Base-by-base conservation (phyloP, 2,329 filamentous ascomycete species). In the Fusarium coicis region DNA sequence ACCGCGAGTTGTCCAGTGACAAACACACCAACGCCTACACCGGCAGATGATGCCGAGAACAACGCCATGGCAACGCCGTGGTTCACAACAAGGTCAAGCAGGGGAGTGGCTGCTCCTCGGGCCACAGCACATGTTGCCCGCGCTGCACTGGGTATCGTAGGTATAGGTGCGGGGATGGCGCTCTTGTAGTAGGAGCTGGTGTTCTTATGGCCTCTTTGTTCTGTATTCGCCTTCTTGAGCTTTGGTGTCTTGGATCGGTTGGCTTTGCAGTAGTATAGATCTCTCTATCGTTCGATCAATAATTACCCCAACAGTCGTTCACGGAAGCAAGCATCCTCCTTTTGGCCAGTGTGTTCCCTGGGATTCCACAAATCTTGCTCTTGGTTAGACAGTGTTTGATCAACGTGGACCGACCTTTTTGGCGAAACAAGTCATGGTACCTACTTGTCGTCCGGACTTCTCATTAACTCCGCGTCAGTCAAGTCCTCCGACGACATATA, bases 1-100 rank as follows among this genome's bases (percentile, higher is more conserved):
- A 84, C 82, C 0, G 73, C 69, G 11, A 73, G 80, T 59, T 86
- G 84, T 44, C 66, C 66, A 39, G 68, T 72, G 47, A 68, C 50
- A 32, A 58, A 58, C 5, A 73, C 57, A 2, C 65, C 68, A 26
- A 53, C 58, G 10, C 63, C 69, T 15, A 71, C 68, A n/a, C 53
- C 60, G 15, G 64, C 76, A 10, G 66, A 60, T 14, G 23, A 39
- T 15, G 58, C 55, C 18, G 58, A 59, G 34, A 66, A 70, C 32
- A 55, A 78, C 50, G 81, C 71, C 4, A 49, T 62, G 10, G 62
- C 65, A n/a, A 72, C 76, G 1, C 63, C 76, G 6, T 78, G 74
- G 32, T 68, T 73, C 23, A 63, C 74, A 1, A 58, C 79, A 16
- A 78, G 72, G 49, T 65, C 73, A 5, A 80, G 78, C 55, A 72